Percentiles rank a stretch among this genome's conserved stretches.
These are phyloP conservation scores for Linderniella brevidens DNA, from an alignment of 257 asterid genomes.

Conservation along the genomic window DNA sequence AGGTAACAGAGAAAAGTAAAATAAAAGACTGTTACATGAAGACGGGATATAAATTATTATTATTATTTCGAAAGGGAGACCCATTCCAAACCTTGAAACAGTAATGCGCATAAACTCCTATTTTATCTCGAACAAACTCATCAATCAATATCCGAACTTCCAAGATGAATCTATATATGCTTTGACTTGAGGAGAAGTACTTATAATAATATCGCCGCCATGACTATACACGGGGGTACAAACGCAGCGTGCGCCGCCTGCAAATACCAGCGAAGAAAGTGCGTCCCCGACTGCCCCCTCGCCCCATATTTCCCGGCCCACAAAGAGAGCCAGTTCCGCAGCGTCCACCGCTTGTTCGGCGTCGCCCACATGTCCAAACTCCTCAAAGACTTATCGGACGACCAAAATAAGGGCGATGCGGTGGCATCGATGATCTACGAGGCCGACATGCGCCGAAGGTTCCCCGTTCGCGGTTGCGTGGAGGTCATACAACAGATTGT, in stretches of 20 bases:
- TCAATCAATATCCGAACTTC: too few species aligned
- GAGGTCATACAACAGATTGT: neutral
- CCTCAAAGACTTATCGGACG: neutral
- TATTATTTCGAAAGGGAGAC: too few species aligned
- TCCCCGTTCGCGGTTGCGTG: neutral
- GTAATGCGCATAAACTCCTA: too few species aligned
- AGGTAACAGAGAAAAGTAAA: too few species aligned
- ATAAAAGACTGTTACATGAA: too few species aligned
- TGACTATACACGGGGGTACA: conserved; percentile 17
- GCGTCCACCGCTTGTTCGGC: conserved; percentile 1
- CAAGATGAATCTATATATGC: too few species aligned
- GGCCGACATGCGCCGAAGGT: conserved; percentile 3
- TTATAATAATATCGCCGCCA: too few species aligned
- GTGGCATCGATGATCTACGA: neutral
- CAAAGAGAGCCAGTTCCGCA: conserved; percentile 24
- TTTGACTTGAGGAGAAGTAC: too few species aligned
- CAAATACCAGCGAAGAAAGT: conserved; percentile 41
- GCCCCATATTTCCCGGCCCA: conserved; percentile 58
- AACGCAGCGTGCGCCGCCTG: conserved; percentile 54
- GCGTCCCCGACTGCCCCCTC: conserved; percentile 41
- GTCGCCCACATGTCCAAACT: neutral
- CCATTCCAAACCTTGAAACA: too few species aligned
- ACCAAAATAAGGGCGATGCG: neutral
- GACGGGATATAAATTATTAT: too few species aligned
- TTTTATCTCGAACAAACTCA: too few species aligned